These are phyloP conservation scores for Parastagonospora avenae DNA, from an alignment of 2,329 filamentous ascomycete genomes.

Conservation along the genomic window DNA sequence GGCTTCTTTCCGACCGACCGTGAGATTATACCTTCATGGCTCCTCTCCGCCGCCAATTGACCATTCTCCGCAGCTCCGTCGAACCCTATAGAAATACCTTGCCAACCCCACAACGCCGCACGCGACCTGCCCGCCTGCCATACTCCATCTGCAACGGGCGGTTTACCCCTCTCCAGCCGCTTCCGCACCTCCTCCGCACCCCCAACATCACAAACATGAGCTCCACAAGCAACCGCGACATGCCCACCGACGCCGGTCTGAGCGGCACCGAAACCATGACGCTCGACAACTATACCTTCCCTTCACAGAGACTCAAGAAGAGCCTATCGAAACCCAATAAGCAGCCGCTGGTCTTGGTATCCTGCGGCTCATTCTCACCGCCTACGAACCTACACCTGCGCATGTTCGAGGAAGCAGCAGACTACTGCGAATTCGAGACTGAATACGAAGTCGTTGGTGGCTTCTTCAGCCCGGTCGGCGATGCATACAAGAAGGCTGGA, in stretches of 20 bases:
- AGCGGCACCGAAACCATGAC: conserved; percentile 36
- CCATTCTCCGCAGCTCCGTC: conserved; percentile 11
- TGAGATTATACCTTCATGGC: conserved; percentile 21
- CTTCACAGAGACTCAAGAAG: conserved; percentile 63
- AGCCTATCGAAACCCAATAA: conserved; percentile 61
- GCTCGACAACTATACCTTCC: conserved; percentile 64
- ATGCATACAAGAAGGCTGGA: conserved; percentile 80
- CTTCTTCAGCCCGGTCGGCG: conserved; percentile 79
- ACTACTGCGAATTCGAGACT: conserved; percentile 72
- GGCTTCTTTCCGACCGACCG: conserved; percentile 9
- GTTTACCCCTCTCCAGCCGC: conserved; percentile 10
- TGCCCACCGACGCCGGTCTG: conserved; percentile 29
- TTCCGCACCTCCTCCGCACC: neutral
- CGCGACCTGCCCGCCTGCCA: neutral
- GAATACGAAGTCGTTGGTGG: conserved; percentile 86
- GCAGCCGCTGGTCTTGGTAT: conserved; percentile 70
- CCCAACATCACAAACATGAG: conserved; percentile 25
- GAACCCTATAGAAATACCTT: conserved; percentile 6
- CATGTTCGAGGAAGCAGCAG: conserved; percentile 87
- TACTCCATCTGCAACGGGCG: conserved; percentile 11
- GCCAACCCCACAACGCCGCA: conserved; percentile 6
- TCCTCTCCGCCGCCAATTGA: conserved; percentile 21
- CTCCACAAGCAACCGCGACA: conserved; percentile 24
- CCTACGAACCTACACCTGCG: conserved; percentile 78
- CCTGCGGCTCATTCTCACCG: conserved; percentile 74